Base-by-base conservation (phyloP, 2,329 filamentous ascomycete species). In the Calonectria hongkongensis region DNA sequence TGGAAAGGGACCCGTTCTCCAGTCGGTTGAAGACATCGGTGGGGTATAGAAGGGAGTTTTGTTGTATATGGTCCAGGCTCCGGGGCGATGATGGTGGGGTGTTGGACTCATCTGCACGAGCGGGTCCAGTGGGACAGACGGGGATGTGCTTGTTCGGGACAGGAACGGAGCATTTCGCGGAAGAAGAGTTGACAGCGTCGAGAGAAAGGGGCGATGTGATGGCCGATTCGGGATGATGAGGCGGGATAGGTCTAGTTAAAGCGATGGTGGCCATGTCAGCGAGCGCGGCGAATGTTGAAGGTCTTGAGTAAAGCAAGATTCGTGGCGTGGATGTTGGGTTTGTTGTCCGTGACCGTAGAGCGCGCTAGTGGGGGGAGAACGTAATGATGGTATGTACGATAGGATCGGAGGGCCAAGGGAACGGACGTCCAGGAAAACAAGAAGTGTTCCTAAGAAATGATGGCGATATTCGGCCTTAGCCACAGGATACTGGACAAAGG, bases 81-180 rank as follows among this genome's bases (percentile, higher is more conserved):
- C 89, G 89, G 16, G 92, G 94, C 13, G 94, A 95, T 8, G 91
- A 88, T 9, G 91, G 91, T 62, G 92, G 92, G 39, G 92, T 92
- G 78, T 89, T 88, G 60, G 90, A 88, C 72, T 88, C 89, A 79
- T 87, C 87, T 67, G 83, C 85, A 76, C 79, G 80, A 56, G 86
- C 91, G 74, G 94, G 93, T 2, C 95, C 95, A 1, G 95, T 91
- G n/a, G 95, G 94, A 84, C 95, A 98, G 78, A 93, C 87, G n/a
- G 96, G 95, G 28, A 98, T 88, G 84, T 98, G 95, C 84, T 97
- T 98, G 85, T 98, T 98, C 12, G 95, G 95, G 28, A 97, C 88
- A 8, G 94, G 79, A 73, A 71, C 82, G 75, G 73, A 83, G 79
- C 73, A 82, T 78, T 71, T 73, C 73, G 78, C 58, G 78, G 80